A percentile compares a stretch with the other conserved stretches of the same genome.
These are phyloP conservation scores for Pisolithus microcarpus DNA, from an alignment of 768 basidiomycete species.

Conservation along the genomic window DNA sequence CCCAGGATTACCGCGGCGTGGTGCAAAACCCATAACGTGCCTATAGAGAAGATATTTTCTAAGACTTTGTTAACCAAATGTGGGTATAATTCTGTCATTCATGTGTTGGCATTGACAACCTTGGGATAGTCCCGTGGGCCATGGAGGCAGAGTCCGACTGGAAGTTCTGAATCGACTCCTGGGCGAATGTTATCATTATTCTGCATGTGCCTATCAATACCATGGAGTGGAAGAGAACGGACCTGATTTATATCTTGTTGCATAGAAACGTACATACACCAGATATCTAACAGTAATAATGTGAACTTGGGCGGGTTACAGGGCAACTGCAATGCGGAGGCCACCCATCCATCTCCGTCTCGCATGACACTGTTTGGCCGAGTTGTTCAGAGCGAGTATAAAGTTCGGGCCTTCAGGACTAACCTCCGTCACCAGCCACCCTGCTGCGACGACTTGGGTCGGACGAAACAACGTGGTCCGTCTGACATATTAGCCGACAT, in stretches of 20 bases:
- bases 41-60: constrained; percentile 86
- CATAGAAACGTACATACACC: constrained; percentile 8
- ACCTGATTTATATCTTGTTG: constrained; percentile 12
- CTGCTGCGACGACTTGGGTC: neutral
- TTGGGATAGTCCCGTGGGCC: constrained; percentile 80
- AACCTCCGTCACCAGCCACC: too few relatives aligned
- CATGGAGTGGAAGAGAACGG: constrained; percentile 5
- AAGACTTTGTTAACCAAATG: constrained; percentile 84
- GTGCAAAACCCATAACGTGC: constrained; percentile 88
- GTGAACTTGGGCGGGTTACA: too few relatives aligned
- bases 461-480: neutral
- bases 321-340: too few relatives aligned
- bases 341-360: neutral
- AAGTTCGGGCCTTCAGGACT: neutral
- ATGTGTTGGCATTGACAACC: constrained; percentile 1
- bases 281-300: constrained; percentile 7
- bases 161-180: constrained; percentile 54
- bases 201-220: constrained; percentile 4
- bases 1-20: constrained; percentile 87
- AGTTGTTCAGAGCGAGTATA: constrained; percentile 13
- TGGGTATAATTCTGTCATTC: constrained; percentile 30
- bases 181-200: constrained; percentile 21
- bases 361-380: constrained; percentile 18
- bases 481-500: neutral
- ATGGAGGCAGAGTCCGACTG: constrained; percentile 76